Evolutionary conservation across 2,329 filamentous ascomycete genomes (phyloP).

Genomic region (Colletotrichum graminicola): DNA sequence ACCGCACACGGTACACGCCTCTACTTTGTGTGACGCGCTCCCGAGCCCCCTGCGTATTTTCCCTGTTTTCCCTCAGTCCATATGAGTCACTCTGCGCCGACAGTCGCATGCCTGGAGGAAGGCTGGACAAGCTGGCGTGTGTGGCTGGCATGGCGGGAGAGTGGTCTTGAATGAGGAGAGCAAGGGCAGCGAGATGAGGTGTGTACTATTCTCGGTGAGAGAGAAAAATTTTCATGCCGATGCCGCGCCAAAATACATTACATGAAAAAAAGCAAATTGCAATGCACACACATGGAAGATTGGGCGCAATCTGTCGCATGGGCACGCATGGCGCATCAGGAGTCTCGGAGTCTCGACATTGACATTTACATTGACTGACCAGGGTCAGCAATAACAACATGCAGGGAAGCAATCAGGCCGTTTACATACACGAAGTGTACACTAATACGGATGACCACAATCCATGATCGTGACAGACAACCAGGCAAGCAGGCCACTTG

Average conservation of each 20-base stretch:
- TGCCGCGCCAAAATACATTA: background rate
- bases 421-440: background rate
- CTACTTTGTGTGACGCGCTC: slow-evolving; percentile 7
- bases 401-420: slow-evolving; percentile 24
- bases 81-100: slow-evolving; percentile 37
- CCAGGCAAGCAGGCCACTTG: background rate
- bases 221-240: slow-evolving; percentile 40
- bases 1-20: slow-evolving; percentile 17
- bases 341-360: slow-evolving; percentile 5
- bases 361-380: slow-evolving; percentile 20
- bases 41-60: background rate
- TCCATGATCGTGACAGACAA: background rate
- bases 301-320: slow-evolving; percentile 37
- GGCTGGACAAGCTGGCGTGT: slow-evolving; percentile 12
- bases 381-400: slow-evolving; percentile 24
- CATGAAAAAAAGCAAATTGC: slow-evolving; percentile 39
- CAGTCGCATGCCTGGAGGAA: slow-evolving; percentile 19
- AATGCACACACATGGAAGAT: slow-evolving; percentile 12
- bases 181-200: slow-evolving; percentile 34
- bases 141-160: slow-evolving; percentile 36
- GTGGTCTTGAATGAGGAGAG: slow-evolving; percentile 30
- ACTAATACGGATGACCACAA: no score
- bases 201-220: slow-evolving; percentile 31
- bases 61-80: slow-evolving; percentile 5
- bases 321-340: slow-evolving; percentile 25